These are phyloP conservation scores for Zymoseptoria pseudotritici DNA, from an alignment of 2,329 filamentous ascomycete species.

Conservation along the genomic window DNA sequence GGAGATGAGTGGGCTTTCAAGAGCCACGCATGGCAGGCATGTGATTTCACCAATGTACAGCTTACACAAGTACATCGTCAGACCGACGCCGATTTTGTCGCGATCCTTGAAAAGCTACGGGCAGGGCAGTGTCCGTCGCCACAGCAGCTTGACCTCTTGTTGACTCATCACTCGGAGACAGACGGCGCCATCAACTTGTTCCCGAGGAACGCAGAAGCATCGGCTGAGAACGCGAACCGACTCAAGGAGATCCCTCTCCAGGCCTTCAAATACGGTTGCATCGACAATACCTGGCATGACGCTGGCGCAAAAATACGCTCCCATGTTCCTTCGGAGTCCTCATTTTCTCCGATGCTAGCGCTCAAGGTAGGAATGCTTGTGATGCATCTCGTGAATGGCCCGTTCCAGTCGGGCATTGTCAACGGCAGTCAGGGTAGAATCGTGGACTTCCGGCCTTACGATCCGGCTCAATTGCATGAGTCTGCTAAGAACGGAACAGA, in stretches of 20 bases:
- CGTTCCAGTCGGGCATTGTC: neutral
- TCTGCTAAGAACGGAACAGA: neutral
- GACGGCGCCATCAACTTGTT: neutral
- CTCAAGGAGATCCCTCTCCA: neutral
- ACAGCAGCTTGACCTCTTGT: neutral
- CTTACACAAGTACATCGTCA: conserved; percentile 53
- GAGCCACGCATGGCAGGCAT: conserved; percentile 48
- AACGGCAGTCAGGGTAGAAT: neutral
- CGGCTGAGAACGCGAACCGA: neutral
- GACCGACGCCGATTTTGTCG: conserved; percentile 45
- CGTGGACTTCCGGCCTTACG: neutral
- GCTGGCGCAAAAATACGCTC: neutral
- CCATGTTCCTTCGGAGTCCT: neutral
- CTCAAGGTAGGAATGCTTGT: neutral
- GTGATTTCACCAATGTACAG: conserved; percentile 47
- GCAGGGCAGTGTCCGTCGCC: neutral
- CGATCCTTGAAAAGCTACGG: conserved; percentile 49
- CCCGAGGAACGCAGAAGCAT: neutral
- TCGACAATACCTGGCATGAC: neutral
- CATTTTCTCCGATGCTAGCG: neutral
- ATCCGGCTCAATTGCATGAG: neutral
- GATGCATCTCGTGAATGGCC: neutral
- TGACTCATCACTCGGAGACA: neutral
- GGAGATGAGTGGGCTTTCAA: conserved; percentile 56
- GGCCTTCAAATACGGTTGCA: neutral